A percentile compares a stretch with the other conserved stretches of the same genome.
Evolutionary conservation across 2,329 filamentous ascomycete genomes (phyloP).

Genomic region (Talaromyces sp.): DNA sequence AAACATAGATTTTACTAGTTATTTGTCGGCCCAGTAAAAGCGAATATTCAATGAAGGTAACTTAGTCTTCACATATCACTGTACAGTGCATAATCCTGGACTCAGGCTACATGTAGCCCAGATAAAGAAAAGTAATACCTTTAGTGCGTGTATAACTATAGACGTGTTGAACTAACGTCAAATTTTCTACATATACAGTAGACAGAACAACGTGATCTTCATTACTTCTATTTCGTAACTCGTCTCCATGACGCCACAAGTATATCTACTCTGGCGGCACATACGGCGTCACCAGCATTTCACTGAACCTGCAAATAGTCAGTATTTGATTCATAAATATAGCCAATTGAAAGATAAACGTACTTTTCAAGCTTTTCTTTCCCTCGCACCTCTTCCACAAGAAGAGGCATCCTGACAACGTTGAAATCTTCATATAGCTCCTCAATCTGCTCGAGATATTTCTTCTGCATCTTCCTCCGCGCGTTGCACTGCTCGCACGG

Average conservation of each 20-base stretch:
- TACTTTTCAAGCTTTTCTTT: conserved; percentile 88
- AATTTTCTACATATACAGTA: neutral
- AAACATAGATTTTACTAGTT: no score
- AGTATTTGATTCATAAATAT: conserved; percentile 11
- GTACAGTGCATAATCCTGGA: no score
- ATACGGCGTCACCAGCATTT: conserved; percentile 47
- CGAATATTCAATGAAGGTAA: no score
- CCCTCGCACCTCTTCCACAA: conserved; percentile 92
- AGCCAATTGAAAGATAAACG: conserved; percentile 18
- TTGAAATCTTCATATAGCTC: conserved; percentile 99
- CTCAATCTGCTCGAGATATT: conserved; percentile 97
- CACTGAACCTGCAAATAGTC: conserved; percentile 37
- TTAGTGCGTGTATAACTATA: no score
- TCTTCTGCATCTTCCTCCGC: conserved; percentile 96
- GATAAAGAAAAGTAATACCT: neutral
- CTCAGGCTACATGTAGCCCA: no score
- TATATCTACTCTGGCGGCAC: conserved; percentile 31
- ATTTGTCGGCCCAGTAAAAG: no score
- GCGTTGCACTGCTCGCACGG: conserved; percentile 94
- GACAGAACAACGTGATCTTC: conserved; percentile 1
- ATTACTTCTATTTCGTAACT: conserved; percentile 12
- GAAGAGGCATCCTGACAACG: conserved; percentile 93
- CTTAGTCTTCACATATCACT: no score
- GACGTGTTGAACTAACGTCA: neutral
- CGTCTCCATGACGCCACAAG: neutral